Base-by-base conservation (phyloP, 2,329 filamentous ascomycete species). In the Venturia effusa region DNA sequence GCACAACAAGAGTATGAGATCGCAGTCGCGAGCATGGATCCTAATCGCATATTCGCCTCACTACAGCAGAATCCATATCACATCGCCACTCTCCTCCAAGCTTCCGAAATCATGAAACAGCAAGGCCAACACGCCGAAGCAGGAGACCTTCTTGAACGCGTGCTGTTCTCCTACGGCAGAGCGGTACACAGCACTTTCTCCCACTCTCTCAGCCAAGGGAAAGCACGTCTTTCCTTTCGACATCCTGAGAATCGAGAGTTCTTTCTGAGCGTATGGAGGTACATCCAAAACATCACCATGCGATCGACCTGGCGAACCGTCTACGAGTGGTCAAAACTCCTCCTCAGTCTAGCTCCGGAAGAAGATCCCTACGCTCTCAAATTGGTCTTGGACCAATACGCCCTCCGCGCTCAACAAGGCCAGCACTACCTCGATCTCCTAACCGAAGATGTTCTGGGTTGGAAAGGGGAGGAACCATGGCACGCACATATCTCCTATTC, bases 291-390 rank as follows among this genome's bases (percentile, higher is more conserved):
- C 68, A 80, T 99, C 27, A 83, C 91, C 19, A 87, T 91, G 76
- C 93, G 95, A 69, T 92, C 92, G n/a, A 97, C 93, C 1, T 96
- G 91, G 80, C 84, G 92, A 59, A 97, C 94, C 0, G 91, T 92
- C 0, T 85, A 96, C 59, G 94, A 97, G 74, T 99, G 94, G 92
- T 84, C 90, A 7, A 96, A 94, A 76, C 77, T 97, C 6, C 79
- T 97, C 11, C 81, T 95, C 37, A 84, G 87, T 65, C 76, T 97
- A 65, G 85, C 92, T 68, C 85, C 86, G 3, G 77, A 81, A 59
- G 78, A 80, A 4, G 94, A 99, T 71, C 92, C 92, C 0, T 97
- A 96, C 70, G 89, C 85, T 59, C 84, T 96, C 71, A 82, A 87
- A 66, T 83, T 96, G 64, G 83, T 91, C 67, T 84, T 96, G 60